These are phyloP conservation scores for Epipyxis sp. DNA, from an alignment of 108 stramenopile genomes.

Conservation along the genomic window DNA sequence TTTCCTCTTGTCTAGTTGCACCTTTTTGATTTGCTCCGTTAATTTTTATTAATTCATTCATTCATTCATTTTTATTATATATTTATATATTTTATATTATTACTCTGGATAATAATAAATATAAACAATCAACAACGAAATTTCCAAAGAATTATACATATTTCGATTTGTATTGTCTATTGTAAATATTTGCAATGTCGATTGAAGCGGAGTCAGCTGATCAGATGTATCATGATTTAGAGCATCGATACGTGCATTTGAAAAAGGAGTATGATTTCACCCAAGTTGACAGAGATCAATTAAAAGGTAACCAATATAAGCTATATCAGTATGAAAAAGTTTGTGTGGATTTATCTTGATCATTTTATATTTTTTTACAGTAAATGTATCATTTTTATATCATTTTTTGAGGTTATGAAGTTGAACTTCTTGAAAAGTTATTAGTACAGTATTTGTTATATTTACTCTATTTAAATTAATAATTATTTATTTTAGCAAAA, in stretches of 20 bases:
- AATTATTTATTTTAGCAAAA: too few relatives aligned
- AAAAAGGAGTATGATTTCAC: neutral
- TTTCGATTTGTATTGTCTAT: too few relatives aligned
- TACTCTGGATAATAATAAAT: too few relatives aligned
- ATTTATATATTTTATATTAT: too few relatives aligned
- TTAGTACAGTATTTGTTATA: neutral
- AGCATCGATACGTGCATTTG: constrained; percentile 9
- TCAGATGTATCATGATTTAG: constrained; percentile 25
- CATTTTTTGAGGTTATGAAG: neutral
- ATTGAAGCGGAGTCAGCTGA: neutral
- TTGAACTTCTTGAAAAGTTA: neutral
- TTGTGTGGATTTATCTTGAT: neutral
- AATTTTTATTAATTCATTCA: too few relatives aligned
- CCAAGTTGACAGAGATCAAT: neutral
- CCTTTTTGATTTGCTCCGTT: too few relatives aligned
- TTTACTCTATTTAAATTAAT: neutral
- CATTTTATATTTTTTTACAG: neutral
- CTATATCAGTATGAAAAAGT: neutral
- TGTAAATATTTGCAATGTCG: too few relatives aligned
- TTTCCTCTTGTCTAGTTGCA: too few relatives aligned
- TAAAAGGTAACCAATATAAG: constrained; percentile 8
- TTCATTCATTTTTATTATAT: too few relatives aligned
- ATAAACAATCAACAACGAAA: too few relatives aligned
- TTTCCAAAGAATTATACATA: too few relatives aligned
- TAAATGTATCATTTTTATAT: neutral